phyloP scores from a whole-genome alignment of 2,329 filamentous ascomycete genomes.

The Venturia carpophila region DNA sequence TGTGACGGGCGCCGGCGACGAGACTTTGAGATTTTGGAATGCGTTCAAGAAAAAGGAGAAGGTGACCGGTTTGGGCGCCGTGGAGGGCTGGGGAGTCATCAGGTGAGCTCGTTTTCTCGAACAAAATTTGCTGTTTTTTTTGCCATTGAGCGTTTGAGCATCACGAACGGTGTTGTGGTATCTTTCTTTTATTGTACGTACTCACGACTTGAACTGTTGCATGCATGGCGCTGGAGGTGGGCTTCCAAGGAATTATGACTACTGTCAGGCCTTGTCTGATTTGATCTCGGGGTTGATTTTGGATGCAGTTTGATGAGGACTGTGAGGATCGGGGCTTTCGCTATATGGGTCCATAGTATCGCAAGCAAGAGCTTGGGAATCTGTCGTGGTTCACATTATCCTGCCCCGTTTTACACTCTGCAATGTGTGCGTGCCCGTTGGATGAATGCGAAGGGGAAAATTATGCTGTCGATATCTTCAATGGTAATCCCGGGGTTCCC shows the following conservation, averaged over 20 bases:
- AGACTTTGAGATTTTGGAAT: slow-evolving; percentile 95
- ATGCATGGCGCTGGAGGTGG: background rate
- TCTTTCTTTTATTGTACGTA: background rate
- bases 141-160: slow-evolving; percentile 3
- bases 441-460: too few relatives aligned
- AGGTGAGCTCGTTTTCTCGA: background rate
- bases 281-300: background rate
- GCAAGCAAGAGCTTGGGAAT: slow-evolving; percentile 4
- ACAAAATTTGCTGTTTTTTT: slow-evolving; percentile 5
- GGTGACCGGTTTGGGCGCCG: background rate
- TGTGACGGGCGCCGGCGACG: slow-evolving; percentile 91
- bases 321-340: background rate
- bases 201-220: background rate
- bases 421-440: too few relatives aligned
- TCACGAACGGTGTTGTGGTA: background rate
- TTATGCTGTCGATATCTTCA: too few relatives aligned
- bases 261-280: background rate
- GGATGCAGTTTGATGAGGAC: background rate
- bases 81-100: slow-evolving; percentile 13
- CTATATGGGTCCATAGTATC: background rate
- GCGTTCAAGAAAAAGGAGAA: slow-evolving; percentile 62
- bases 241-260: background rate
- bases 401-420: background rate
- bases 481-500: too few relatives aligned
- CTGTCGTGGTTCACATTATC: background rate